Conservation (phyloP, 2,329 filamentous ascomycete species). For the Cladophialophora yegresii region DNA sequence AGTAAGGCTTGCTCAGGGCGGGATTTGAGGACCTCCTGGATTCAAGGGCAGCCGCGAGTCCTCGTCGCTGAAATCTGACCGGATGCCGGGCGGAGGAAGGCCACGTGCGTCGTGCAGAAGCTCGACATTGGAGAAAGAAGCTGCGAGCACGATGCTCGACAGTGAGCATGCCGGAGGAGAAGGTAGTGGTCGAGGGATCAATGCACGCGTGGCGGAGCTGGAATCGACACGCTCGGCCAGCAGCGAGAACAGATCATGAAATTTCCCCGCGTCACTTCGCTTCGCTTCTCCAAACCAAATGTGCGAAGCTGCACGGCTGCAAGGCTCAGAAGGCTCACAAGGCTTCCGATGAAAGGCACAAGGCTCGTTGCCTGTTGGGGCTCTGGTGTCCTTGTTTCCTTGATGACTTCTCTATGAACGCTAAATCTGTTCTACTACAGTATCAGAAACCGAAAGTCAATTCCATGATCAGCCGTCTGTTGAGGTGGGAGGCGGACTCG, state of each 20-base stretch:
- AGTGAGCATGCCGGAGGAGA: conserved; percentile 18
- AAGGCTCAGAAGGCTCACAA: not conserved
- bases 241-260: not conserved
- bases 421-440: too few species aligned
- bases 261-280: conserved; percentile 13
- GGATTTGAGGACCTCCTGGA: not conserved
- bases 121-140: conserved; percentile 32
- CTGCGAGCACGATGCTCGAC: conserved; percentile 28
- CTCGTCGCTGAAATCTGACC: conserved; percentile 16
- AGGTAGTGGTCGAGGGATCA: not conserved
- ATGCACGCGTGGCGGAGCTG: not conserved
- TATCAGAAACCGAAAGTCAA: too few species aligned
- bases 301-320: conserved; percentile 3
- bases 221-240: not conserved
- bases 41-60: conserved; percentile 18
- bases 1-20: conserved; percentile 71
- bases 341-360: not conserved
- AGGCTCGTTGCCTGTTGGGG: not conserved
- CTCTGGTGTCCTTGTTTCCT: too few species aligned
- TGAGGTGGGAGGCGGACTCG: too few species aligned
- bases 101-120: conserved; percentile 10
- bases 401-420: too few species aligned
- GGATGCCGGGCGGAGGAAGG: not conserved
- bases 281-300: not conserved
- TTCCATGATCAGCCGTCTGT: not conserved